A percentile compares a stretch with the other conserved stretches of the same genome.
Evolutionary conservation across 495 filamentous ascomycete genomes (phyloP).

Genomic region (Penicillium desertorum): DNA sequence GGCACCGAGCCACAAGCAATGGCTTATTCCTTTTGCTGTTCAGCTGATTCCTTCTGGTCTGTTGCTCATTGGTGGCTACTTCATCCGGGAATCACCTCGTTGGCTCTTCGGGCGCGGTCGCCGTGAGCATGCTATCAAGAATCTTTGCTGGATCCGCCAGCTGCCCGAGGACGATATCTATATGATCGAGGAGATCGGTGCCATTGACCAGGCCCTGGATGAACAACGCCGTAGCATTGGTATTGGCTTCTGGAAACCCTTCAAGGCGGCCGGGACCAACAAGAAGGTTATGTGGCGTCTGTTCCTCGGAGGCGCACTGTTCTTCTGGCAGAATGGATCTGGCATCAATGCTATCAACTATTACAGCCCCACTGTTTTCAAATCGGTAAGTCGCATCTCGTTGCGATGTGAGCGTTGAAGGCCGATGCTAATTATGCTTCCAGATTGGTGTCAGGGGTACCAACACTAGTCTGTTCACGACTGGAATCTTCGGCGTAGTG

Average conservation of each 20-base stretch:
- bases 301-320: conserved; percentile 65
- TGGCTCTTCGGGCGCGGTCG: conserved; percentile 54
- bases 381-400: conserved; percentile 15
- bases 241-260: conserved; percentile 68
- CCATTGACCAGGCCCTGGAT: conserved; percentile 63
- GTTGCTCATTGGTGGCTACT: conserved; percentile 48
- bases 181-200: conserved; percentile 65
- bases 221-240: conserved; percentile 59
- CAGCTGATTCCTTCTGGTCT: conserved; percentile 56
- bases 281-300: conserved; percentile 63
- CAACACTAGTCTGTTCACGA: conserved; percentile 51
- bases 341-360: conserved; percentile 74
- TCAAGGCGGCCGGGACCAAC: conserved; percentile 54
- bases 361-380: conserved; percentile 61
- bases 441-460: conserved; percentile 55
- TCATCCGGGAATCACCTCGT: conserved; percentile 57
- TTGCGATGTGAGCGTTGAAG: background rate
- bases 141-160: conserved; percentile 65
- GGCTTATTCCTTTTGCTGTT: conserved; percentile 57
- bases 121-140: conserved; percentile 57
- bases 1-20: conserved; percentile 43
- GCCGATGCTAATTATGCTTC: background rate
- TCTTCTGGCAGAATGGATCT: conserved; percentile 67
- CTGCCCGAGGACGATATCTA: conserved; percentile 60
- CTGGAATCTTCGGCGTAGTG: conserved; percentile 55